Evolutionary conservation across 148 eudicot species (phyloP).

Genomic region (Talinum fruticosum): DNA sequence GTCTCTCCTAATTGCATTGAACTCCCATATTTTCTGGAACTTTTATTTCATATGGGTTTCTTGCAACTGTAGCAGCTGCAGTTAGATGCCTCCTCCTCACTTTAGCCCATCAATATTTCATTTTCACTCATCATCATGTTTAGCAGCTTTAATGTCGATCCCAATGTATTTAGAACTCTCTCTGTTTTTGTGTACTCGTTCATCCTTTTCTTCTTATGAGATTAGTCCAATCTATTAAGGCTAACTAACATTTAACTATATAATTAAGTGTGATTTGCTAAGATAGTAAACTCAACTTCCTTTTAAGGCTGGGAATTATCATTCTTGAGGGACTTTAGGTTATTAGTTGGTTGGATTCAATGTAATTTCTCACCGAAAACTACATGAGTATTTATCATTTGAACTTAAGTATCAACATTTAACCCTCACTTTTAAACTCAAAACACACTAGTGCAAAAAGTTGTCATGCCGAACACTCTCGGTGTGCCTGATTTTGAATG

Average conservation of each 20-base stretch:
- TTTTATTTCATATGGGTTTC: not conserved
- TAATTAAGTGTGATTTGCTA: not conserved
- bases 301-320: not conserved
- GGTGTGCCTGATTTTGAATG: too few species aligned
- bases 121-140: not conserved
- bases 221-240: not conserved
- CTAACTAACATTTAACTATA: not conserved
- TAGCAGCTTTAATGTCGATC: constrained; percentile 2
- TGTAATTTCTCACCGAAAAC: too few species aligned
- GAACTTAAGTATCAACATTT: too few species aligned
- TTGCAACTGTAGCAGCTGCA: constrained; percentile 9
- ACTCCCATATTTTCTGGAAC: too few species aligned
- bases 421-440: too few species aligned
- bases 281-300: not conserved
- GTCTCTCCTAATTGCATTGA: too few species aligned
- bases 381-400: too few species aligned
- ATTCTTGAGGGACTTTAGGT: too few species aligned
- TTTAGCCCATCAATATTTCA: not conserved
- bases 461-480: too few species aligned
- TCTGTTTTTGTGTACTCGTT: not conserved
- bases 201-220: not conserved
- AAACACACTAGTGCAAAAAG: too few species aligned
- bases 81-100: not conserved
- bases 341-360: too few species aligned
- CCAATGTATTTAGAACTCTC: not conserved